Conservation (phyloP, 2,329 filamentous ascomycete species). For the Fusarium sp. region DNA sequence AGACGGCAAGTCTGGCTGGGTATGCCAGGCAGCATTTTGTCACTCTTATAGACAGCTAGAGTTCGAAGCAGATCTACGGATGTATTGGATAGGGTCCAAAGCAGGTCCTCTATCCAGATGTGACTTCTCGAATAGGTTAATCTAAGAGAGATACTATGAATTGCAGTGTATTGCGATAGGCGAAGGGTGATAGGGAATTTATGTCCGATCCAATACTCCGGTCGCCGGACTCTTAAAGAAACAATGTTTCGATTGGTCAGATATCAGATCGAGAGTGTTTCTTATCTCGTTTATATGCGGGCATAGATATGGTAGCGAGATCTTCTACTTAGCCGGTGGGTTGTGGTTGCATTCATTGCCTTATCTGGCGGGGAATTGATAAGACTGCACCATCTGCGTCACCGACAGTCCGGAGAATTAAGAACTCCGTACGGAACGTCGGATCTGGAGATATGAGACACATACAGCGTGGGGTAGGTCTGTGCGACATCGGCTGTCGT, state of each 20-base stretch:
- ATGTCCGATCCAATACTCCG: neutral
- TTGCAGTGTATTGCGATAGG: neutral
- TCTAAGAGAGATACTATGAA: neutral
- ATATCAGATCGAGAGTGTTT: neutral
- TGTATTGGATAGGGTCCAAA: too few species aligned
- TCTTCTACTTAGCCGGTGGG: neutral
- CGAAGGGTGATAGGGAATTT: neutral
- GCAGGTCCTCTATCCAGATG: too few species aligned
- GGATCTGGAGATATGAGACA: neutral
- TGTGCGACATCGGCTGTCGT: neutral
- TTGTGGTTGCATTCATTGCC: neutral
- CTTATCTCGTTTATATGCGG: neutral
- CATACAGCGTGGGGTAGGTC: neutral
- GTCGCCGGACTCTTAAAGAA: too few species aligned
- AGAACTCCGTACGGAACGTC: neutral
- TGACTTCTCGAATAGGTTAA: neutral
- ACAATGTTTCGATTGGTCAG: neutral
- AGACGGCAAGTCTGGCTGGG: accelerated
- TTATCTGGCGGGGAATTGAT: neutral
- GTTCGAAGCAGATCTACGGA: too few species aligned
- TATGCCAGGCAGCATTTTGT: accelerated
- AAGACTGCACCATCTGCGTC: neutral
- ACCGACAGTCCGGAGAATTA: neutral
- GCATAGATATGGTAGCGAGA: neutral
- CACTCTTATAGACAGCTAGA: neutral